Evolutionary conservation across 345 rosid species (phyloP).

Genomic region (Gynandropsis gynandra): DNA sequence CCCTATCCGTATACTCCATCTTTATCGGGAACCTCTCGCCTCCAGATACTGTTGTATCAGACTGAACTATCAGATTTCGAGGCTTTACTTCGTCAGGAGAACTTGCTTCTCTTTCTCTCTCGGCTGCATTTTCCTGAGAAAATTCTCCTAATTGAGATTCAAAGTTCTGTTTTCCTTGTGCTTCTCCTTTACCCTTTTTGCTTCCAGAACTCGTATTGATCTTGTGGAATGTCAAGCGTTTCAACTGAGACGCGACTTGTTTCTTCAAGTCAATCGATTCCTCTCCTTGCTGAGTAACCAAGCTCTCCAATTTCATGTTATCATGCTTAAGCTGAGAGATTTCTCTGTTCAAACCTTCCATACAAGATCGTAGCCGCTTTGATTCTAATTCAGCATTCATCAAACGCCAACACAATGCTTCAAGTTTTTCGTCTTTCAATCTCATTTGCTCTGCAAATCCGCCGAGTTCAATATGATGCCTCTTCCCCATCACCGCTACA

Average conservation of each 20-base stretch:
- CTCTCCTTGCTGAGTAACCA: slow-evolving; percentile 40
- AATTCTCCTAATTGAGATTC: slow-evolving; percentile 20
- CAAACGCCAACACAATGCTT: slow-evolving; percentile 59
- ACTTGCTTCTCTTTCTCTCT: slow-evolving; percentile 37
- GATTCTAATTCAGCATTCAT: slow-evolving; percentile 77
- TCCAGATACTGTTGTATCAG: slow-evolving; percentile 37
- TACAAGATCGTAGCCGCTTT: slow-evolving; percentile 54
- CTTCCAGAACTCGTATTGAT: slow-evolving; percentile 28
- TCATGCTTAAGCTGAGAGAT: slow-evolving; percentile 47
- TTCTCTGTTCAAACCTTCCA: slow-evolving; percentile 52
- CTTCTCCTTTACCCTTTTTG: slow-evolving; percentile 33
- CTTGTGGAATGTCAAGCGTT: slow-evolving; percentile 28
- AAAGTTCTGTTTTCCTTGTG: slow-evolving; percentile 32
- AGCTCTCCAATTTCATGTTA: slow-evolving; percentile 49
- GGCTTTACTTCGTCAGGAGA: slow-evolving; percentile 49
- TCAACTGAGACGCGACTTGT: slow-evolving; percentile 30
- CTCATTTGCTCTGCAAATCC: slow-evolving; percentile 71
- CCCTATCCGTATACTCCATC: slow-evolving; percentile 9
- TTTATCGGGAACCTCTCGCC: slow-evolving; percentile 11
- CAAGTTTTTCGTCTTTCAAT: slow-evolving; percentile 71
- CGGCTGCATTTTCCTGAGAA: slow-evolving; percentile 23
- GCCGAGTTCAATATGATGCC: slow-evolving; percentile 58
- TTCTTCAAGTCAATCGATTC: slow-evolving; percentile 43
- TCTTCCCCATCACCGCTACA: slow-evolving; percentile 45
- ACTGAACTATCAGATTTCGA: slow-evolving; percentile 26